Conservation (phyloP, 1,284 basidiomycete genomes). For the Hortiboletus rubellus region DNA sequence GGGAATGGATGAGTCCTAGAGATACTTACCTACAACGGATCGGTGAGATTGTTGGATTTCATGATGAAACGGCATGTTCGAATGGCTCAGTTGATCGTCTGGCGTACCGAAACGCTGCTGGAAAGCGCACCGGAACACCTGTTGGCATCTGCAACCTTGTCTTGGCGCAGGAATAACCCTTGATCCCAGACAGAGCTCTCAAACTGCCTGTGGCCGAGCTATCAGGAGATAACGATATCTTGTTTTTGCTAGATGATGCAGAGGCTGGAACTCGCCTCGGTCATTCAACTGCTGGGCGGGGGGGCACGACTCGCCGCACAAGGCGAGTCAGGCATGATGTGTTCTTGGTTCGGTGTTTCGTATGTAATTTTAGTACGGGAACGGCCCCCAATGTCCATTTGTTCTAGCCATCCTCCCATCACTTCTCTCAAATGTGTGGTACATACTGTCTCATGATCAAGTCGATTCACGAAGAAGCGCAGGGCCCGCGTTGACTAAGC, state of each 20-base stretch:
- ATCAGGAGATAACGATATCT: too few relatives aligned
- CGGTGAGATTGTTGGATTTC: neutral
- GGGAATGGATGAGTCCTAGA: neutral
- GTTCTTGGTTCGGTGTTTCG: neutral
- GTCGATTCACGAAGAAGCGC: neutral
- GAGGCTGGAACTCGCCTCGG: neutral
- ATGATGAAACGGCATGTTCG: too few relatives aligned
- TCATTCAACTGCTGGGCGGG: neutral
- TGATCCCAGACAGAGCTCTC: neutral
- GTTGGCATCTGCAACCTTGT: neutral
- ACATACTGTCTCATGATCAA: neutral
- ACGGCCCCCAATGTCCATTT: neutral
- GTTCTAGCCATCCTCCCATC: neutral
- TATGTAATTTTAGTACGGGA: neutral
- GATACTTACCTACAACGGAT: neutral
- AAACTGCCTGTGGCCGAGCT: too few relatives aligned
- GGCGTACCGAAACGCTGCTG: neutral
- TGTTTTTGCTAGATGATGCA: neutral
- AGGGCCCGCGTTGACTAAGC: neutral
- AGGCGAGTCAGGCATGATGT: neutral
- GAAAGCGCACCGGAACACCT: neutral
- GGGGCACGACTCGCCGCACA: too few relatives aligned
- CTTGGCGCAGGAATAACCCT: too few relatives aligned
- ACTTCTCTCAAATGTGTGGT: neutral
- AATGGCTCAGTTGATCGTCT: neutral